These are phyloP conservation scores for Lojkania enalia DNA, from an alignment of 2,329 filamentous ascomycete species.

Conservation along the genomic window DNA sequence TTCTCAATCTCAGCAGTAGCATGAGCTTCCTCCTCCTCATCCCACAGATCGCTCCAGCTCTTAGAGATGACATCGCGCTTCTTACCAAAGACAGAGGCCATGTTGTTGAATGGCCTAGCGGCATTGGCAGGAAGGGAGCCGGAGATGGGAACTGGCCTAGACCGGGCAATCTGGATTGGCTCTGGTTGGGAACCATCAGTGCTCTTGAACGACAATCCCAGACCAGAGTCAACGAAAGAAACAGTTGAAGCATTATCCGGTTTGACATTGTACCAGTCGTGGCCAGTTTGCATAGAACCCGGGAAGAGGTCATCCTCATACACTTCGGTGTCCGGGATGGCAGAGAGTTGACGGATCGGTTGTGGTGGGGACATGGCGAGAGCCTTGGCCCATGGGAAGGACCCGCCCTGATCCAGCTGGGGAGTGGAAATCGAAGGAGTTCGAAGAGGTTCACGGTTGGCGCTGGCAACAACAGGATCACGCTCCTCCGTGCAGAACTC, in stretches of 20 bases:
- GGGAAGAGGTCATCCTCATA: constrained; percentile 87
- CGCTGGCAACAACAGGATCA: constrained; percentile 73
- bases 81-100: constrained; percentile 79
- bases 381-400: constrained; percentile 94
- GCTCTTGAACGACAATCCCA: constrained; percentile 81
- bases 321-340: constrained; percentile 76
- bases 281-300: constrained; percentile 67
- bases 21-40: constrained; percentile 86
- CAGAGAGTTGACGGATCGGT: constrained; percentile 79
- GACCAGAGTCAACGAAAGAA: constrained; percentile 80
- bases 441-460: constrained; percentile 91
- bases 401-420: constrained; percentile 71
- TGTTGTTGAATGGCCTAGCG: constrained; percentile 64
- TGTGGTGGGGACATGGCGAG: constrained; percentile 75
- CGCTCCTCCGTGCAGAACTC: constrained; percentile 89
- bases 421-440: constrained; percentile 94
- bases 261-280: constrained; percentile 75
- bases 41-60: constrained; percentile 99
- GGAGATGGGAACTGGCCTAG: constrained; percentile 75
- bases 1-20: constrained; percentile 62
- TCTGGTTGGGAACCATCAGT: constrained; percentile 53
- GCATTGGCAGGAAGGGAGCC: constrained; percentile 73
- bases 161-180: constrained; percentile 57
- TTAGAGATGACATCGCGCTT: constrained; percentile 83
- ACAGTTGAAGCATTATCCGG: constrained; percentile 78